Conservation (phyloP, 768 basidiomycete species). For the Auricularia auricula-judae region DNA sequence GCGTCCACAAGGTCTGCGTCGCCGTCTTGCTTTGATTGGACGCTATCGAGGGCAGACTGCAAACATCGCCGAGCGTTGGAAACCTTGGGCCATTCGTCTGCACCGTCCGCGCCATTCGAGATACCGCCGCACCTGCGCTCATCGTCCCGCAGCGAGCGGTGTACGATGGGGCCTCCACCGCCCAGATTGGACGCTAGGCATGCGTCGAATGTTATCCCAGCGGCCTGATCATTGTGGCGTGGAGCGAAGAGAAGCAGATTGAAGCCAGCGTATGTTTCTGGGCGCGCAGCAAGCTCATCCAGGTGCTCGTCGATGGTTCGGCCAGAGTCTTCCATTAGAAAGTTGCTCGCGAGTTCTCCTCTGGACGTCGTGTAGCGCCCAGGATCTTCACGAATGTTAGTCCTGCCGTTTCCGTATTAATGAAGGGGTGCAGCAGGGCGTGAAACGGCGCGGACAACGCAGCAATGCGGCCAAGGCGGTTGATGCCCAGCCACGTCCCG, state of each 20-base stretch:
- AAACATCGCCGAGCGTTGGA: slow-evolving; percentile 42
- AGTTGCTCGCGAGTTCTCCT: slow-evolving; percentile 56
- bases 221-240: slow-evolving; percentile 2
- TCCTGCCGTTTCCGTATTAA: slow-evolving; percentile 34
- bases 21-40: slow-evolving; percentile 16
- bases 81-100: slow-evolving; percentile 66
- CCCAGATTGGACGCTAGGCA: slow-evolving; percentile 61
- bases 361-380: slow-evolving; percentile 44
- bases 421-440: slow-evolving; percentile 1
- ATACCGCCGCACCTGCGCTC: slow-evolving; percentile 48
- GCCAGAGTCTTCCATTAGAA: slow-evolving; percentile 33
- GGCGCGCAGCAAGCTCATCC: slow-evolving; percentile 32
- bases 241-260: slow-evolving; percentile 63
- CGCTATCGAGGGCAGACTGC: slow-evolving; percentile 5
- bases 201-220: slow-evolving; percentile 32
- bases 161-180: slow-evolving; percentile 43
- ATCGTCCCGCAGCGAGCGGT: slow-evolving; percentile 37
- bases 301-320: slow-evolving; percentile 35
- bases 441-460: slow-evolving; percentile 44
- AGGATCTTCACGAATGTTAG: slow-evolving; percentile 72
- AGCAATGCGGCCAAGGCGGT: slow-evolving; percentile 52
- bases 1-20: slow-evolving; percentile 45
- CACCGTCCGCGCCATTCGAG: slow-evolving; percentile 58
- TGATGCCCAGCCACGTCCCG: slow-evolving; percentile 77
- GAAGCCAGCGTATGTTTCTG: slow-evolving; percentile 61